Conservation (phyloP, 176 grass and related monocot genomes). For the Poa pratensis region DNA sequence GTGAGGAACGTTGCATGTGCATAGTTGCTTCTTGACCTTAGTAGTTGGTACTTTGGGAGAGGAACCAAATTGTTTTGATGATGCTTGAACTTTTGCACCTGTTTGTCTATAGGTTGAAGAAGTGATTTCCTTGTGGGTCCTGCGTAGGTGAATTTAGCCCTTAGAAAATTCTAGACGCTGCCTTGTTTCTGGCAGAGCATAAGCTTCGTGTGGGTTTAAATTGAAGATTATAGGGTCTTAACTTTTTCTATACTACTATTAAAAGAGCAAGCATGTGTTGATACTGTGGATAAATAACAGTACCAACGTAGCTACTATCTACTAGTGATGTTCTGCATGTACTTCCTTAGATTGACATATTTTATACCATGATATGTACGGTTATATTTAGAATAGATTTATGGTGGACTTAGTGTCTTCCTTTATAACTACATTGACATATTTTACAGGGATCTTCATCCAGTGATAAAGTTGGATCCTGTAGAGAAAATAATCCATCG, state of each 20-base stretch:
- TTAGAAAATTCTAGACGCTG: conserved; percentile 2
- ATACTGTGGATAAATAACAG: conserved; percentile 3
- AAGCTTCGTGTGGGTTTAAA: neutral
- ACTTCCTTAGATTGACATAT: too few relatives aligned
- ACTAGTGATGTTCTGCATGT: neutral
- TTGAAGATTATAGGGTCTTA: neutral
- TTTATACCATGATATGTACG: neutral
- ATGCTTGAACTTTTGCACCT: neutral
- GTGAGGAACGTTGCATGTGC: neutral
- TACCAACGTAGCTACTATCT: neutral
- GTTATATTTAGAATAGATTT: neutral
- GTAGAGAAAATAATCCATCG: conserved; percentile 42
- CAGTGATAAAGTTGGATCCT: conserved; percentile 48
- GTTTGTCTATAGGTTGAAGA: neutral
- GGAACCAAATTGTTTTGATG: neutral
- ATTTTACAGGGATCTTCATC: conserved; percentile 51
- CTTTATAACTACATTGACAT: conserved; percentile 29
- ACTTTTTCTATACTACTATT: too few relatives aligned
- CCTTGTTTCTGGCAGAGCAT: neutral
- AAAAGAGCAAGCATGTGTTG: too few relatives aligned
- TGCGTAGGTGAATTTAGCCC: neutral
- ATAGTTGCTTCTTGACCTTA: neutral
- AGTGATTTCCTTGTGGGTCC: neutral
- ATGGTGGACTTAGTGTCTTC: neutral
- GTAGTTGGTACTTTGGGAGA: neutral